phyloP scores from a whole-genome alignment of 305 asterid genomes.

The Euphrasia arctica region DNA sequence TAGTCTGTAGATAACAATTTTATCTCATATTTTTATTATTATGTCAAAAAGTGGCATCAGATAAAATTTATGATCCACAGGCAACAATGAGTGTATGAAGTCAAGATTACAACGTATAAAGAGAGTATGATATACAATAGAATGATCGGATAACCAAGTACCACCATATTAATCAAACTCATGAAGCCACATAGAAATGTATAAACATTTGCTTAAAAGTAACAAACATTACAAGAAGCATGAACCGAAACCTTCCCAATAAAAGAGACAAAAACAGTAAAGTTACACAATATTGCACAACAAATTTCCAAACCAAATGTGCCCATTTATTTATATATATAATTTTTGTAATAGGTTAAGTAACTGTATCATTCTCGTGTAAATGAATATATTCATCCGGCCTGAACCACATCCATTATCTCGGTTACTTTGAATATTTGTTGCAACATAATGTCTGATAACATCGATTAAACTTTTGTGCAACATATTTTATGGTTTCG shows the following conservation, averaged over 20 bases:
- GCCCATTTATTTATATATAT: too few species aligned
- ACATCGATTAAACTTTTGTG: neutral
- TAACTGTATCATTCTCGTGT: neutral
- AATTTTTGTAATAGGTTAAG: neutral
- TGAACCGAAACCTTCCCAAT: neutral
- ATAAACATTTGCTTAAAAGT: conserved; percentile 1
- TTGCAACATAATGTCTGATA: too few species aligned
- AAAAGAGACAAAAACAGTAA: too few species aligned
- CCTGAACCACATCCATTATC: neutral
- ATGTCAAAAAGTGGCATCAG: conserved; percentile 6
- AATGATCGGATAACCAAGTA: too few species aligned
- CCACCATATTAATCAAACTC: too few species aligned
- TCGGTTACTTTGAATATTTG: neutral
- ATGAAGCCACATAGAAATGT: neutral
- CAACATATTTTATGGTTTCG: neutral
- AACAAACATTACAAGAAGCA: conserved; percentile 1
- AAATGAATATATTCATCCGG: too few species aligned
- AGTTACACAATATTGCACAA: too few species aligned
- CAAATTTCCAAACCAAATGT: neutral
- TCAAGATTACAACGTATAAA: neutral
- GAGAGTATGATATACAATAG: neutral
- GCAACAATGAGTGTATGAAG: neutral
- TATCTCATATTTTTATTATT: neutral
- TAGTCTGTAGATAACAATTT: neutral
- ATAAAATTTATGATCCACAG: neutral